These are phyloP conservation scores for Picea mariana DNA, from an alignment of 83 land plant species.

Conservation along the genomic window DNA sequence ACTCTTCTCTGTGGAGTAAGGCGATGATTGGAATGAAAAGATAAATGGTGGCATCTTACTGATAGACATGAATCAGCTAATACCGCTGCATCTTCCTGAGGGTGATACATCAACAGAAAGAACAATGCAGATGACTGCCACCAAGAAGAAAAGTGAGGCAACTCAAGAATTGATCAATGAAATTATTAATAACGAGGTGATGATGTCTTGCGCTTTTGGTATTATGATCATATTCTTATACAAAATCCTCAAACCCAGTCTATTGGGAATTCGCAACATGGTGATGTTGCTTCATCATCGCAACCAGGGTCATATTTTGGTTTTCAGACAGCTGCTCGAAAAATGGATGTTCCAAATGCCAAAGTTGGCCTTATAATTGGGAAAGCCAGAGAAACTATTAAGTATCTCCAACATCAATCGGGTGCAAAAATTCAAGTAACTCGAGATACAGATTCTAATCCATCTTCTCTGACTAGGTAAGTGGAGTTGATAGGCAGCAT, in stretches of 20 bases:
- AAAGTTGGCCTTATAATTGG: slow-evolving; percentile 82
- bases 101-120: too few species aligned
- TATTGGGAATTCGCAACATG: slow-evolving; percentile 8
- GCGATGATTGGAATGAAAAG: too few species aligned
- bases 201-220: too few species aligned
- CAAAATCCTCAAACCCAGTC: slow-evolving; percentile 9
- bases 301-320: slow-evolving; percentile 4
- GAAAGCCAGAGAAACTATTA: slow-evolving; percentile 86
- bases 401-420: slow-evolving; percentile 73
- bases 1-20: too few species aligned
- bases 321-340: slow-evolving; percentile 9
- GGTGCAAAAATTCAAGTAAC: slow-evolving; percentile 85
- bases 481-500: slow-evolving; percentile 75
- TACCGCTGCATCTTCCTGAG: too few species aligned
- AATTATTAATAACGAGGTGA: too few species aligned
- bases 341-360: slow-evolving; percentile 12
- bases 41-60: too few species aligned
- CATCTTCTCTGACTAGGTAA: slow-evolving; percentile 46
- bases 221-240: neutral
- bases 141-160: too few species aligned
- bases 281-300: neutral
- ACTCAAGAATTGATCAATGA: too few species aligned
- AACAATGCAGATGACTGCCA: too few species aligned
- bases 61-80: too few species aligned
- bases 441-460: slow-evolving; percentile 81